These are phyloP conservation scores for Dalbergia oliveri DNA, from an alignment of 306 rosid genomes.

Conservation along the genomic window DNA sequence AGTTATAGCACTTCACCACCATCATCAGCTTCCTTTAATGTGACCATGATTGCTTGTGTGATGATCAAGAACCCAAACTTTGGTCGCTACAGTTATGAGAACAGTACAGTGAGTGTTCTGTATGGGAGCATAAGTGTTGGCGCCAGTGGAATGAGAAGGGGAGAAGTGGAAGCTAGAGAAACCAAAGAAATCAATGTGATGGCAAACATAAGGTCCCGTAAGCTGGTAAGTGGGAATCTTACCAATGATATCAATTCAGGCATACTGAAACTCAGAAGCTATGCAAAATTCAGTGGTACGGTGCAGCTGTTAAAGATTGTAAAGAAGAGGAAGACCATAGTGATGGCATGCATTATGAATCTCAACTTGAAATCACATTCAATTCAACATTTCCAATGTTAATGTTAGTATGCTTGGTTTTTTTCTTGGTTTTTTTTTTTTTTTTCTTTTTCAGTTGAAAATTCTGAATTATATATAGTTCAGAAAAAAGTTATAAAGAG, in stretches of 20 bases:
- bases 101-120: conserved; percentile 37
- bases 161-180: conserved; percentile 38
- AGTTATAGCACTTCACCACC: conserved; percentile 20
- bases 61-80: conserved; percentile 58
- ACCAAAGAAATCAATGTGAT: conserved; percentile 40
- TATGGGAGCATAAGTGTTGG: conserved; percentile 52
- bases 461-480: no score
- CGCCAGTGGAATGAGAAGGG: conserved; percentile 16
- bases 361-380: conserved; percentile 51
- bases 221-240: conserved; percentile 37
- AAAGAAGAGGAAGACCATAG: conserved; percentile 43
- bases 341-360: conserved; percentile 56
- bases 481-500: no score
- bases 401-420: not conserved
- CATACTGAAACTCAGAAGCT: conserved; percentile 51
- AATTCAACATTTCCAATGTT: conserved; percentile 53
- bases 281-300: conserved; percentile 53
- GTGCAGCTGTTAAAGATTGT: conserved; percentile 53
- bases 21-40: conserved; percentile 35
- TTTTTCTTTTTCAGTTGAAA: no score
- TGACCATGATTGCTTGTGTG: conserved; percentile 45
- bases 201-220: conserved; percentile 43
- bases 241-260: conserved; percentile 40
- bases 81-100: conserved; percentile 50
- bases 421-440: not conserved